Evolutionary conservation across 495 filamentous ascomycete species (phyloP).

Genomic region (Aspergillus indologenus): DNA sequence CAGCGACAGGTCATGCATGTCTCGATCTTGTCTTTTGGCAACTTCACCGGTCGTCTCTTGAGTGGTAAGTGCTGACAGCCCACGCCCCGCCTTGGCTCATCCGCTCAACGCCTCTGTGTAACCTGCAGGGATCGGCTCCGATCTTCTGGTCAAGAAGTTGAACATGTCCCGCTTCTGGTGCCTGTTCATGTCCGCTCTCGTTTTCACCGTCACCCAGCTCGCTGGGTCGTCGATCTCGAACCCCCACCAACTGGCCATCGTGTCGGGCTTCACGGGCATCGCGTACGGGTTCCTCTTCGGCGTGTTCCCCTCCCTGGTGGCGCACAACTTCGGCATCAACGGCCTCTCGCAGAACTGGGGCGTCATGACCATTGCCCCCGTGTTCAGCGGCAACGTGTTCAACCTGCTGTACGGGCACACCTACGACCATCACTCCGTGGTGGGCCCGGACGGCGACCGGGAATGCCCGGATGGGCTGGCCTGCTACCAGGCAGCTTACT

Average conservation of each 20-base stretch:
- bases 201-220: constrained; percentile 81
- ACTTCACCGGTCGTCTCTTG: constrained; percentile 74
- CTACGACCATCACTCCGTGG: constrained; percentile 73
- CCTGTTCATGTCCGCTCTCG: constrained; percentile 66
- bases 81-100: neutral
- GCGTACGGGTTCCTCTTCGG: constrained; percentile 95
- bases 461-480: constrained; percentile 74
- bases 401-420: constrained; percentile 79
- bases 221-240: constrained; percentile 75
- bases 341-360: constrained; percentile 95
- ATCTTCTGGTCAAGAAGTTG: constrained; percentile 77
- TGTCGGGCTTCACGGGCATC: constrained; percentile 80
- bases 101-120: neutral
- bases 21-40: constrained; percentile 81
- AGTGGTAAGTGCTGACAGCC: constrained; percentile 53
- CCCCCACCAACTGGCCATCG: constrained; percentile 70
- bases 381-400: constrained; percentile 84
- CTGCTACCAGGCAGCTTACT: constrained; percentile 82
- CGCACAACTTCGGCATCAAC: constrained; percentile 85
- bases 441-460: constrained; percentile 63
- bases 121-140: constrained; percentile 74
- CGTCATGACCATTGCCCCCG: constrained; percentile 83
- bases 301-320: constrained; percentile 86
- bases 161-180: constrained; percentile 86
- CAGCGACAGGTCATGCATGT: constrained; percentile 88